A percentile compares a stretch with the other conserved stretches of the same genome.
phyloP scores from a whole-genome alignment of 805 yeast species.

The Henningerozyma blattae region DNA sequence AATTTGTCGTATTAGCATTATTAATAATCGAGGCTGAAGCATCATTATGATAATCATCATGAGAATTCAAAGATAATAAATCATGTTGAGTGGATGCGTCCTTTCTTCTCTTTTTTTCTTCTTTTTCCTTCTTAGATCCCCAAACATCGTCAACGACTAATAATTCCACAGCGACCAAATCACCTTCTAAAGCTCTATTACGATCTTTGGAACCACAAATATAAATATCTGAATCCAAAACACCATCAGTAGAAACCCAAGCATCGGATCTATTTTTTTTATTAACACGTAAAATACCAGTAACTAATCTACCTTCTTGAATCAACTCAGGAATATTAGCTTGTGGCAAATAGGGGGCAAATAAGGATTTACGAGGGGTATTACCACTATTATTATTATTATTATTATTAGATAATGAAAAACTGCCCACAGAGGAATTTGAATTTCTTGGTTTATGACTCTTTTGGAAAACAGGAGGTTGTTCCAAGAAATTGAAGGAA shows the following conservation, averaged over 20 bases:
- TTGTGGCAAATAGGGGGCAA: slow-evolving; percentile 95
- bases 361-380: slow-evolving; percentile 60
- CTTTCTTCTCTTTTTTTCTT: slow-evolving; percentile 89
- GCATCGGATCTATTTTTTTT: slow-evolving; percentile 96
- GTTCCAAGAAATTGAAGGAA: slow-evolving; percentile 20
- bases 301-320: slow-evolving; percentile 80
- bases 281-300: slow-evolving; percentile 88
- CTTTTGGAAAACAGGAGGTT: slow-evolving; percentile 44
- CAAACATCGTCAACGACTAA: slow-evolving; percentile 95
- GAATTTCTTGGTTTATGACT: slow-evolving; percentile 75
- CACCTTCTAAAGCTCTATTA: slow-evolving; percentile 95
- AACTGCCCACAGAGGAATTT: slow-evolving; percentile 46
- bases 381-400: slow-evolving; percentile 26
- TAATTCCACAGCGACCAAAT: slow-evolving; percentile 88
- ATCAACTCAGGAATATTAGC: slow-evolving; percentile 81
- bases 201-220: slow-evolving; percentile 98
- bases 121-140: slow-evolving; percentile 93
- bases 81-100: slow-evolving; percentile 36
- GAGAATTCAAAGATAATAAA: slow-evolving; percentile 27
- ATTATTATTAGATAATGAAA: slow-evolving; percentile 29
- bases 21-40: slow-evolving; percentile 46
- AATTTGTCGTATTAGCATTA: slow-evolving; percentile 4
- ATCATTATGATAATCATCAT: slow-evolving; percentile 69
- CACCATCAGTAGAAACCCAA: slow-evolving; percentile 93
- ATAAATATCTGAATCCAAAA: slow-evolving; percentile 90